Conservation (phyloP, 192 early-diverging fungal species). For the Obelidium mucronatum region DNA sequence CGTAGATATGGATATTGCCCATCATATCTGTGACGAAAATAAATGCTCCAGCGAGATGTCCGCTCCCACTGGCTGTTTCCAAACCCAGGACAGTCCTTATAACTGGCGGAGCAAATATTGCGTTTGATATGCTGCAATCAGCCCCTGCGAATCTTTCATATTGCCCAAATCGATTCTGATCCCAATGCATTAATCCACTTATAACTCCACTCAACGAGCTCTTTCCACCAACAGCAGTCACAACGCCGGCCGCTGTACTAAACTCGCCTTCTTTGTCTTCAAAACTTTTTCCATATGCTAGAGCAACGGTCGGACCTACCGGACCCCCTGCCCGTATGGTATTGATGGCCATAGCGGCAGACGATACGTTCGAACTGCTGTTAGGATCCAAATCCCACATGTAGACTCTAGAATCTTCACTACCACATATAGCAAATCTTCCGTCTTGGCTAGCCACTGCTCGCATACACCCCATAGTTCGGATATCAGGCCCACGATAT, state of each 20-base stretch:
- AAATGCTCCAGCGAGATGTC: conserved; percentile 19
- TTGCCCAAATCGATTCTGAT: conserved; percentile 15
- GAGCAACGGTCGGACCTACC: no score
- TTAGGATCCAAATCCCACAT: conserved; percentile 50
- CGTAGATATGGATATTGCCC: conserved; percentile 30
- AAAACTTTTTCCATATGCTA: neutral
- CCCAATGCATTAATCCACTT: conserved; percentile 29
- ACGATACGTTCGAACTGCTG: neutral
- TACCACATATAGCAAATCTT: conserved; percentile 80
- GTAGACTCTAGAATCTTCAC: conserved; percentile 80
- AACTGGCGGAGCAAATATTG: conserved; percentile 19
- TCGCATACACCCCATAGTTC: conserved; percentile 61
- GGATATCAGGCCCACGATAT: conserved; percentile 82
- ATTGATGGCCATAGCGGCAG: neutral
- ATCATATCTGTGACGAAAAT: conserved; percentile 21
- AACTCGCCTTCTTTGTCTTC: conserved; percentile 5
- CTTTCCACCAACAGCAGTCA: conserved; percentile 7
- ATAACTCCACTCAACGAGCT: conserved; percentile 24
- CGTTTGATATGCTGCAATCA: conserved; percentile 3
- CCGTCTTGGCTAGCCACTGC: conserved; percentile 83
- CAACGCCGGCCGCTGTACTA: neutral
- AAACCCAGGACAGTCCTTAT: conserved; percentile 19
- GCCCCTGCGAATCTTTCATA: conserved; percentile 20
- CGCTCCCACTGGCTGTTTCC: neutral
- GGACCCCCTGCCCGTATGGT: neutral